phyloP scores from a whole-genome alignment of 176 grass and related monocot species.

The Cenchrus fungigraminus region DNA sequence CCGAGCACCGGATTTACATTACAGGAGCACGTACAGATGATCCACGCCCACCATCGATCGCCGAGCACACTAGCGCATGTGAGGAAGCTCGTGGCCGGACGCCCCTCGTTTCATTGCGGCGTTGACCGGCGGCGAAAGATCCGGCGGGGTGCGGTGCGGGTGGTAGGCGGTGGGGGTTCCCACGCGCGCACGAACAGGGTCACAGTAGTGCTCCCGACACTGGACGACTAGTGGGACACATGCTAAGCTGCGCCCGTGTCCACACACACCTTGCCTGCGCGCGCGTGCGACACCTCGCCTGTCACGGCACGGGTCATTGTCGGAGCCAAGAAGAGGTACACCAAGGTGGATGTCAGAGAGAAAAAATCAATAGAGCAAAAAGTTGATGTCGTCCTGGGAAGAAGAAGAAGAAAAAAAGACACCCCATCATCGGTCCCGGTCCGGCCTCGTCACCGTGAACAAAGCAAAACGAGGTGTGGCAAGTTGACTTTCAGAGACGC shows the following conservation, averaged over 20 bases:
- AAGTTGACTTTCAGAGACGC: not conserved
- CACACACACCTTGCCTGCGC: not conserved
- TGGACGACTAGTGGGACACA: not conserved
- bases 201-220: not conserved
- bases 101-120: slow-evolving; percentile 6
- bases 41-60: not conserved
- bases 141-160: not conserved
- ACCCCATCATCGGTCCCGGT: not conserved
- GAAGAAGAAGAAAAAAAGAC: not conserved
- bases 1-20: too few relatives aligned
- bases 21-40: not conserved
- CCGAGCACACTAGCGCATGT: not conserved
- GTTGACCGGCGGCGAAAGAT: not conserved
- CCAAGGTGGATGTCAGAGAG: not conserved
- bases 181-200: not conserved
- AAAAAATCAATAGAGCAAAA: not conserved
- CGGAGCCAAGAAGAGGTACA: not conserved
- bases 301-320: not conserved
- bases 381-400: not conserved
- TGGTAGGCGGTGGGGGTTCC: slow-evolving; percentile 13
- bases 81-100: not conserved
- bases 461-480: slow-evolving; percentile 23
- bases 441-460: not conserved
- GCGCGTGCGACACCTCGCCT: slow-evolving; percentile 14
- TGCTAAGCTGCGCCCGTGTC: slow-evolving; percentile 15